These are phyloP conservation scores for Phragmites australis DNA, from an alignment of 176 grass and related monocot species.

Conservation along the genomic window DNA sequence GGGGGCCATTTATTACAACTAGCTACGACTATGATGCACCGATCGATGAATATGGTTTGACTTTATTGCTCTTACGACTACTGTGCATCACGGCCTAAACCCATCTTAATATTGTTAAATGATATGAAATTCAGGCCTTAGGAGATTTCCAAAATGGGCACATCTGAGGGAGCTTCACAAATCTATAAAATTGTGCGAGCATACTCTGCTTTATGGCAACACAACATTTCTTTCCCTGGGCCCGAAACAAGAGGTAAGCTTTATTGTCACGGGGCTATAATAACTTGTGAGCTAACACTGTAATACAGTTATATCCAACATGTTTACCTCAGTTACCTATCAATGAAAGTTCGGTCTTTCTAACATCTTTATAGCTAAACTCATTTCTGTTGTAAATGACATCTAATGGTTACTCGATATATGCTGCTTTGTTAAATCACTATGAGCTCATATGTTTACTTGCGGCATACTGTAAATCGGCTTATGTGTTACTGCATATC, in stretches of 20 bases:
- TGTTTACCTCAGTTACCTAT: background rate
- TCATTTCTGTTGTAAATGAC: background rate
- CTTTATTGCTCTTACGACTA: conserved; percentile 3
- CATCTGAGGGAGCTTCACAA: conserved; percentile 95
- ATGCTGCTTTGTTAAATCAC: background rate
- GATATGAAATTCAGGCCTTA: conserved; percentile 59
- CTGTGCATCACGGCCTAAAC: too few relatives aligned
- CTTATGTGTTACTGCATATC: background rate
- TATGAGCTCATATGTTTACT: conserved; percentile 15
- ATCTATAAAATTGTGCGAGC: conserved; percentile 86
- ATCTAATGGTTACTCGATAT: background rate
- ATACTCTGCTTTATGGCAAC: conserved; percentile 73
- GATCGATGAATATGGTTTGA: conserved; percentile 94
- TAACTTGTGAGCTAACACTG: background rate
- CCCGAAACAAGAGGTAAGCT: conserved; percentile 71
- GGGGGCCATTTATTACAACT: conserved; percentile 98
- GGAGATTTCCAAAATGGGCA: conserved; percentile 86
- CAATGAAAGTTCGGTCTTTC: background rate
- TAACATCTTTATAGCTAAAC: conserved; percentile 8
- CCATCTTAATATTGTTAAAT: conserved; percentile 1
- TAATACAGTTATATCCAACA: background rate
- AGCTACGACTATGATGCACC: conserved; percentile 99
- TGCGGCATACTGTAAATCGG: background rate
- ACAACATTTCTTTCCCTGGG: conserved; percentile 57
- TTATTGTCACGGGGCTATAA: conserved; percentile 15